Evolutionary conservation across 495 filamentous ascomycete species (phyloP).

Genomic region (Aspergillus mulundensis): DNA sequence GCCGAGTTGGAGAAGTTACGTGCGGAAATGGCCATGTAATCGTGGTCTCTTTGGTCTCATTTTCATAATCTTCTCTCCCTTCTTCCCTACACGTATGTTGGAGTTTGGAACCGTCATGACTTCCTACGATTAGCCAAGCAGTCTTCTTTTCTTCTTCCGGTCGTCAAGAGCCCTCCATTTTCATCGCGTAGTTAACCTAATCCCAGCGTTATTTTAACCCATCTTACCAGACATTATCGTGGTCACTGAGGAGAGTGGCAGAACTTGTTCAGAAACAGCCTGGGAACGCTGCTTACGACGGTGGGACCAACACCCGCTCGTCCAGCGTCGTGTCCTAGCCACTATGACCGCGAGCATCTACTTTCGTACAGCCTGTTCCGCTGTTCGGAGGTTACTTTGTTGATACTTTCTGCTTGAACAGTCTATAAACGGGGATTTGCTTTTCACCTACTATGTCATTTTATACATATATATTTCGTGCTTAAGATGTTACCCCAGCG

Average conservation of each 20-base stretch:
- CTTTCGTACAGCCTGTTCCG: too few species aligned
- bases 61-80: neutral
- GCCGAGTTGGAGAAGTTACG: conserved; percentile 90
- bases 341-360: neutral
- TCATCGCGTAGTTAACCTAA: neutral
- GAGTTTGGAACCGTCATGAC: neutral
- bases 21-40: conserved; percentile 90
- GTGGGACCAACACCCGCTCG: neutral
- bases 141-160: neutral
- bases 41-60: neutral
- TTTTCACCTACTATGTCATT: neutral
- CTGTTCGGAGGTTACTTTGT: too few species aligned
- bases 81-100: conserved; percentile 3
- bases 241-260: too few species aligned
- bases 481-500: neutral
- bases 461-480: neutral
- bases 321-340: neutral
- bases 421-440: neutral
- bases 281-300: neutral
- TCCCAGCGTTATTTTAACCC: too few species aligned
- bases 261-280: too few species aligned
- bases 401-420: too few species aligned
- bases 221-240: too few species aligned
- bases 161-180: neutral
- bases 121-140: conserved; percentile 4